Percentiles rank a stretch among this genome's conserved stretches.
phyloP scores from a whole-genome alignment of 2,329 filamentous ascomycete genomes.

The Talaromyces atroroseus region DNA sequence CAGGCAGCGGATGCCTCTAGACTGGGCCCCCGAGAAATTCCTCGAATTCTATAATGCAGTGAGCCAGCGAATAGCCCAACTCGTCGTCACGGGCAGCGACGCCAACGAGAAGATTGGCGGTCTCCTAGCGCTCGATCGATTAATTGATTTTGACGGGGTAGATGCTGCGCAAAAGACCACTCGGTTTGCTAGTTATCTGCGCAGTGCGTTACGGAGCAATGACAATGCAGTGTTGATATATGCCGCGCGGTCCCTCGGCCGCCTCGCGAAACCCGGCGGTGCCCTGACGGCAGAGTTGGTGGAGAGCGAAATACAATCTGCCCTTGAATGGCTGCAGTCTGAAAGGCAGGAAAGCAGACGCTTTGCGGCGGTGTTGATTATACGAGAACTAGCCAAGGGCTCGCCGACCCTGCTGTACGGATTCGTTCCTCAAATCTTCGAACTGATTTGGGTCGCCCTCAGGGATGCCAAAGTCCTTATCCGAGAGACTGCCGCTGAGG shows the following conservation, averaged over 20 bases:
- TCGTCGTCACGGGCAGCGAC: constrained; percentile 82
- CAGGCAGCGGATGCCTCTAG: constrained; percentile 40
- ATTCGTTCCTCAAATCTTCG: constrained; percentile 91
- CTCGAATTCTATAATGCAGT: constrained; percentile 62
- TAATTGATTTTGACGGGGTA: constrained; percentile 95
- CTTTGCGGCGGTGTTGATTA: constrained; percentile 85
- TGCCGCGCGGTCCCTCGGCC: constrained; percentile 81
- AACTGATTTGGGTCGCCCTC: constrained; percentile 92
- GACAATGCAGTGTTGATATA: constrained; percentile 87
- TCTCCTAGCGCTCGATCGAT: constrained; percentile 81
- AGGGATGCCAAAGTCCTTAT: constrained; percentile 88
- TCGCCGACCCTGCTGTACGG: constrained; percentile 93
- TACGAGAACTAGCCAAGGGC: constrained; percentile 85
- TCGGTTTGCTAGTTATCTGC: constrained; percentile 84
- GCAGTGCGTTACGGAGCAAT: constrained; percentile 80
- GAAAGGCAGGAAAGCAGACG: constrained; percentile 89
- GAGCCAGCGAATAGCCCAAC: constrained; percentile 59
- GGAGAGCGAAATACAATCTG: constrained; percentile 93
- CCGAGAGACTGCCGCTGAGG: constrained; percentile 83
- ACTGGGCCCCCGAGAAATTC: constrained; percentile 77
- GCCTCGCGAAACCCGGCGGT: constrained; percentile 85
- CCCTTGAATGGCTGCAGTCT: constrained; percentile 92
- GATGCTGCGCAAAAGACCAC: constrained; percentile 92
- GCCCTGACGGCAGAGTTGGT: constrained; percentile 92
- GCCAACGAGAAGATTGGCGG: constrained; percentile 85